Evolutionary conservation across 495 filamentous ascomycete genomes (phyloP).

Genomic region (Astrothelium subdiscretum): DNA sequence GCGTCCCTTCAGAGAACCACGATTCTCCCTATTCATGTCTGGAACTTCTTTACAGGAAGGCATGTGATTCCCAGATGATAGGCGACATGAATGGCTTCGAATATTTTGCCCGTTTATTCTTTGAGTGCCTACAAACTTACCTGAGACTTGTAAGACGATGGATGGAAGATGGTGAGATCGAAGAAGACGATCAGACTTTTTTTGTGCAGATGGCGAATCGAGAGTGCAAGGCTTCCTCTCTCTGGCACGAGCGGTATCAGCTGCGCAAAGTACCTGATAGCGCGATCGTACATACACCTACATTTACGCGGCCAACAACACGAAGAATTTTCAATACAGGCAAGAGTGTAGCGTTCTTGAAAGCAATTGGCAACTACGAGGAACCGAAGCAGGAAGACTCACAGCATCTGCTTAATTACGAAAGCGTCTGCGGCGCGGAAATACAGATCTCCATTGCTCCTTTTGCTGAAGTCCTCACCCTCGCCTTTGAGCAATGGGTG

Average conservation of each 20-base stretch:
- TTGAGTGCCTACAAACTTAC: constrained; percentile 74
- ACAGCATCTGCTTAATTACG: constrained; percentile 35
- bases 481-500: constrained; percentile 64
- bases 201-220: constrained; percentile 54
- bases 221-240: constrained; percentile 45
- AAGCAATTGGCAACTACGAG: constrained; percentile 37
- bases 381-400: constrained; percentile 21
- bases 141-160: constrained; percentile 65
- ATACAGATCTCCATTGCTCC: constrained; percentile 43
- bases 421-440: constrained; percentile 37
- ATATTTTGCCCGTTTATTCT: constrained; percentile 57
- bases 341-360: constrained; percentile 76
- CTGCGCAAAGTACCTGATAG: constrained; percentile 44
- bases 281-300: constrained; percentile 41
- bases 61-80: constrained; percentile 56
- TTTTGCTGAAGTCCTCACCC: constrained; percentile 62
- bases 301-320: constrained; percentile 57
- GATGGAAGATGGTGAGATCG: constrained; percentile 72
- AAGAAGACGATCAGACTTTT: constrained; percentile 51
- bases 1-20: constrained; percentile 14
- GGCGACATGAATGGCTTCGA: constrained; percentile 49
- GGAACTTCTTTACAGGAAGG: constrained; percentile 59
- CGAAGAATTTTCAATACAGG: constrained; percentile 71
- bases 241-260: constrained; percentile 69
- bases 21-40: constrained; percentile 43